These are phyloP conservation scores for Quercus phellos DNA, from an alignment of 331 rosid species.

Conservation along the genomic window DNA sequence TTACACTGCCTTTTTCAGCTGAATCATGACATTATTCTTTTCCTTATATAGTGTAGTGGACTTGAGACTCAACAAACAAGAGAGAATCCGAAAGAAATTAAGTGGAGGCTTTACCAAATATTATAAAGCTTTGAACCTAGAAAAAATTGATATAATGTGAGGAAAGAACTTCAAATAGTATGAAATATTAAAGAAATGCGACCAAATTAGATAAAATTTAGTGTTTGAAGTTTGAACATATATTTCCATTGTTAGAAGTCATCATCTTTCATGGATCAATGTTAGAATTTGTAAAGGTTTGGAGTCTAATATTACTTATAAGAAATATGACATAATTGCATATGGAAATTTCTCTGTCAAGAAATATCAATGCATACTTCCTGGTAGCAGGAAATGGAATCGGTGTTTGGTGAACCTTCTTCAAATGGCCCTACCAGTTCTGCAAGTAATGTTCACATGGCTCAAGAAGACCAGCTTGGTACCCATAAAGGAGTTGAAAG, in stretches of 20 bases:
- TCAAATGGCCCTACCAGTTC: constrained; percentile 27
- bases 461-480: constrained; percentile 12
- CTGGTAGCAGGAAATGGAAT: constrained; percentile 46
- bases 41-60: neutral
- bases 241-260: neutral
- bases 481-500: constrained; percentile 9
- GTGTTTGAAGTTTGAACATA: neutral
- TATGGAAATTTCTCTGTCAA: neutral
- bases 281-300: neutral
- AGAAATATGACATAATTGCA: neutral
- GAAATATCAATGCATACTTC: neutral
- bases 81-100: neutral
- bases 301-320: neutral
- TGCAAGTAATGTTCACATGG: constrained; percentile 9
- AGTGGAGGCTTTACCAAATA: no score
- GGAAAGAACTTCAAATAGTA: neutral
- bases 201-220: neutral
- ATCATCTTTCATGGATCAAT: neutral
- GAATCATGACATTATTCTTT: neutral
- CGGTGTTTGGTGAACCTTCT: constrained; percentile 43
- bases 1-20: neutral
- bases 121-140: no score
- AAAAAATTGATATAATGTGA: neutral
- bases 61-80: neutral
- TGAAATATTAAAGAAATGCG: neutral